Conservation (phyloP, 2,329 filamentous ascomycete genomes). For the Cladosporium cucumerinum region DNA sequence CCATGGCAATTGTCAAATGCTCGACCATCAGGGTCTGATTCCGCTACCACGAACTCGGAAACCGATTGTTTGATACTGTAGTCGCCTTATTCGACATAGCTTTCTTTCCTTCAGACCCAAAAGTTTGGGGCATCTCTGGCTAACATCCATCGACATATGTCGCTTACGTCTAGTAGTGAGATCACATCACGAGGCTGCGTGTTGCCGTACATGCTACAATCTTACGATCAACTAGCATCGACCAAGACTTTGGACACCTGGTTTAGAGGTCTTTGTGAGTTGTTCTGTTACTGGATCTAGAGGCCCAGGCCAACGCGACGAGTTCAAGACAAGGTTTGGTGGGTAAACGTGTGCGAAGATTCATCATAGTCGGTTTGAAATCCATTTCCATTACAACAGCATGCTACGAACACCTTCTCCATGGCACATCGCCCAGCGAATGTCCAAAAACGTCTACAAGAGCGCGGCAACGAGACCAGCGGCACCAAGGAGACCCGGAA, state of each 20-base stretch:
- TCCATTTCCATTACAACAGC: neutral
- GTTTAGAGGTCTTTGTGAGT: neutral
- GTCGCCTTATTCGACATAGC: neutral
- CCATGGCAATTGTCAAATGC: neutral
- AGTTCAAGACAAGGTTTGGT: neutral
- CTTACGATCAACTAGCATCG: neutral
- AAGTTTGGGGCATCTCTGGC: neutral
- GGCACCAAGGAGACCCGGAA: neutral
- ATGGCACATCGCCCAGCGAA: neutral
- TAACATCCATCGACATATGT: too few relatives aligned
- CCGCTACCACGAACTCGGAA: neutral
- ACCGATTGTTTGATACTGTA: neutral
- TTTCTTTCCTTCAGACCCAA: neutral
- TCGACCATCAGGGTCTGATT: neutral
- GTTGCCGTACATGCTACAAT: neutral
- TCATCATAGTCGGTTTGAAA: neutral
- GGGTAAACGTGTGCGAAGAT: too few relatives aligned
- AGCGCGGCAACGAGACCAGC: constrained; percentile 1
- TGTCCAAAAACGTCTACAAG: neutral
- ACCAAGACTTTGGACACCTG: neutral
- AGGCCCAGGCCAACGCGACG: neutral
- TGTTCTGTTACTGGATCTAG: too few relatives aligned
- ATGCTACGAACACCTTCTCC: neutral
- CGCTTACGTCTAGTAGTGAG: too few relatives aligned
- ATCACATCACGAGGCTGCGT: neutral